Conservation (phyloP, 768 basidiomycete species). For the Lepiota venenata region DNA sequence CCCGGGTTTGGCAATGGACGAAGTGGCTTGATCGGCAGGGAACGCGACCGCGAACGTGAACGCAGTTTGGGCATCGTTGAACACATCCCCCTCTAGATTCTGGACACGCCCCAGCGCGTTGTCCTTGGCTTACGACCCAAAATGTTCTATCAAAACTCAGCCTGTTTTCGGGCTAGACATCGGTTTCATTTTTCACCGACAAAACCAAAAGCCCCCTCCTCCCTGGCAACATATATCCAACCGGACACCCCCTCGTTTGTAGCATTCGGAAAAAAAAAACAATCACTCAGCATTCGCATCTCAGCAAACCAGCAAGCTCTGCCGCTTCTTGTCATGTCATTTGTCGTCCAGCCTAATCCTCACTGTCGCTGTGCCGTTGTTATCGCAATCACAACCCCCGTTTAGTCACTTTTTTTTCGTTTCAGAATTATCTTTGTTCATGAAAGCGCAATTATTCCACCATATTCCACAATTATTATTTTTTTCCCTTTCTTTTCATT, state of each 20-base stretch:
- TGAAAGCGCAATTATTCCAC: conserved; percentile 8
- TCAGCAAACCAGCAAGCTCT: background rate
- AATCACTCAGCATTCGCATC: conserved; percentile 10
- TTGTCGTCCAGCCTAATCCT: background rate
- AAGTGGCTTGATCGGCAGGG: conserved; percentile 54
- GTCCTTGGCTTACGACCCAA: background rate
- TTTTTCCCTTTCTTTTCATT: background rate
- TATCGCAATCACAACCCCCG: conserved; percentile 5
- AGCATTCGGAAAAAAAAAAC: conserved; percentile 6
- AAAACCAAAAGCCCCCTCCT: conserved; percentile 9
- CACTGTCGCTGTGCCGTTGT: conserved; percentile 5
- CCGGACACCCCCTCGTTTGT: conserved; percentile 6
- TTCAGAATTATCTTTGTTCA: conserved; percentile 4
- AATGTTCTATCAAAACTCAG: background rate
- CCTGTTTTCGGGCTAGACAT: background rate
- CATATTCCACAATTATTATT: conserved; percentile 9
- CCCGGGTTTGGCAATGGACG: conserved; percentile 65
- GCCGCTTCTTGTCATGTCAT: background rate
- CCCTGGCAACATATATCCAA: background rate
- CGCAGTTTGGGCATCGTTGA: conserved; percentile 5
- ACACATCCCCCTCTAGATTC: conserved; percentile 5
- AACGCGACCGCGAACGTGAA: conserved; percentile 27
- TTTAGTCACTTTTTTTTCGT: background rate
- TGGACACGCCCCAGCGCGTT: background rate
- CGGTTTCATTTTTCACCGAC: background rate